Conservation (phyloP, 2,329 filamentous ascomycete genomes). For the Arthrobotrys conoides region DNA sequence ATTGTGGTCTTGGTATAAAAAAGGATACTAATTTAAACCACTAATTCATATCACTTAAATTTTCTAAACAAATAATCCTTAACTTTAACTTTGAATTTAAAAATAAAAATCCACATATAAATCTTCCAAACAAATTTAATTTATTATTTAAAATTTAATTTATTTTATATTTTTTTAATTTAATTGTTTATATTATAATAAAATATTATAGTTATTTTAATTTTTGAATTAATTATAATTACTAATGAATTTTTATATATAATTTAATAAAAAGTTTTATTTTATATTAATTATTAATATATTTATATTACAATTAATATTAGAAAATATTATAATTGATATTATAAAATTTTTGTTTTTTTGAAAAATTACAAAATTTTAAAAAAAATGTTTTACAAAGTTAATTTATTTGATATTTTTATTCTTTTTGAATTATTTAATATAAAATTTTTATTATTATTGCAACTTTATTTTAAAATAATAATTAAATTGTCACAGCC, state of each 20-base stretch:
- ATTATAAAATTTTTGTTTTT: neutral
- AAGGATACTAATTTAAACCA: too few relatives aligned
- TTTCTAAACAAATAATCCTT: too few relatives aligned
- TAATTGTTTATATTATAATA: too few relatives aligned
- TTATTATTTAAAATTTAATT: too few relatives aligned
- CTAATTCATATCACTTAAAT: too few relatives aligned
- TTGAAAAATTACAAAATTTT: neutral
- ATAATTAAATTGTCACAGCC: too few relatives aligned
- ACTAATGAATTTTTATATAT: neutral
- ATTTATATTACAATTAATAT: constrained; percentile 1
- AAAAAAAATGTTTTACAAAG: neutral
- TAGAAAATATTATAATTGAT: too few relatives aligned
- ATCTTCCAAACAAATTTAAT: neutral
- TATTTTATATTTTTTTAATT: too few relatives aligned
- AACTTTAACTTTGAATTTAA: too few relatives aligned
- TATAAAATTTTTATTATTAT: neutral
- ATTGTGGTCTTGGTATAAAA: too few relatives aligned
- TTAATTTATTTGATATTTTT: neutral
- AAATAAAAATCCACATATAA: too few relatives aligned
- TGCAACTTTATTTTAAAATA: too few relatives aligned
- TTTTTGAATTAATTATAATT: neutral
- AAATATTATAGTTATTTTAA: constrained; percentile 6
- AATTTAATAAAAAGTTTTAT: neutral
- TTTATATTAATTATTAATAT: constrained; percentile 3
- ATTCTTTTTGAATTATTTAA: neutral